Conservation (phyloP, 768 basidiomycete species). For the Auriculariales sp. region DNA sequence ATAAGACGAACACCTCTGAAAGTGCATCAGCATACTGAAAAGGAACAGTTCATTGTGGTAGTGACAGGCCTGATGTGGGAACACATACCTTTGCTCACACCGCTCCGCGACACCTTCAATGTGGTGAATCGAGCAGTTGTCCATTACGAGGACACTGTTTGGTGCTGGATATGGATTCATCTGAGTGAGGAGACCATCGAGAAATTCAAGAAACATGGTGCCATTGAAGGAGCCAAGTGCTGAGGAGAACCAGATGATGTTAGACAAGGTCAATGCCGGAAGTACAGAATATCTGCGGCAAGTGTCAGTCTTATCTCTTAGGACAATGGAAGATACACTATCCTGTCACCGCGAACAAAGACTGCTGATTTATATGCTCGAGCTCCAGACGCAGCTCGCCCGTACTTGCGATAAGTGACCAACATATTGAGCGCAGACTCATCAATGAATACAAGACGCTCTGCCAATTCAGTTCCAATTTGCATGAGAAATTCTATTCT, state of each 20-base stretch:
- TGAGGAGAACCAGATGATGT: conserved; percentile 18
- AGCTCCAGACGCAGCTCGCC: conserved; percentile 6
- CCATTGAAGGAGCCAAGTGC: conserved; percentile 17
- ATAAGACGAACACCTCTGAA: conserved; percentile 2
- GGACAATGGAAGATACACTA: neutral
- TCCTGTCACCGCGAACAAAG: conserved; percentile 13
- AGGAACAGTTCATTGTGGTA: neutral
- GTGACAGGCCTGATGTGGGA: neutral
- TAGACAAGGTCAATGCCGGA: conserved; percentile 21
- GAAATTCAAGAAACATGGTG: conserved; percentile 16
- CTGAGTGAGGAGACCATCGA: conserved; percentile 17
- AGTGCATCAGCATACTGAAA: no score
- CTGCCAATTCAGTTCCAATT: neutral
- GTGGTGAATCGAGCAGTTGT: conserved; percentile 24
- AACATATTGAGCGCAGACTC: conserved; percentile 7
- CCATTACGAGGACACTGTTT: conserved; percentile 26
- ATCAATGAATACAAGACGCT: conserved; percentile 11
- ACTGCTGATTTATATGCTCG: conserved; percentile 3
- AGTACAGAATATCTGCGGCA: conserved; percentile 19
- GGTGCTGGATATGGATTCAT: conserved; percentile 24
- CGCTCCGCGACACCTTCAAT: conserved; percentile 13
- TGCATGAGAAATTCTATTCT: neutral
- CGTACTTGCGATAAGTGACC: conserved; percentile 2
- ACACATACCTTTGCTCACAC: conserved; percentile 15
- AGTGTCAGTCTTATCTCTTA: neutral